Conservation (phyloP, 2,329 filamentous ascomycete species). For the Periglandula ipomoeae region DNA sequence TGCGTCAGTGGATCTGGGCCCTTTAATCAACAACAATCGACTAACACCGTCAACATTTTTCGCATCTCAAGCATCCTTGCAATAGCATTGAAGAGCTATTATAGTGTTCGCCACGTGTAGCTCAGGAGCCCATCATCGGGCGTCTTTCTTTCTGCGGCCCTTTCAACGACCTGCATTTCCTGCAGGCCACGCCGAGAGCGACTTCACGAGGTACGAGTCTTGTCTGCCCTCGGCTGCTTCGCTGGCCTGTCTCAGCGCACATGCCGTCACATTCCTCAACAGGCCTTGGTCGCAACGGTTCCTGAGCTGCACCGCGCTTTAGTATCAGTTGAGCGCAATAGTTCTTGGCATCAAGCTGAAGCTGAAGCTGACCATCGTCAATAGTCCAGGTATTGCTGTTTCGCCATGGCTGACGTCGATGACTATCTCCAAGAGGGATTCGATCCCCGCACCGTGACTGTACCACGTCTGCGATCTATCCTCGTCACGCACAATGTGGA, state of each 20-base stretch:
- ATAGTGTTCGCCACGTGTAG: neutral
- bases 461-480: slow-evolving; percentile 83
- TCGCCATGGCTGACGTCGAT: slow-evolving; percentile 55
- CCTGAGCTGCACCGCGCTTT: neutral
- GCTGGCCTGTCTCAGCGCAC: slow-evolving; percentile 6
- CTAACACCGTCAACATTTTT: neutral
- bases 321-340: neutral
- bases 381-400: neutral
- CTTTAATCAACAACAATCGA: slow-evolving; percentile 9
- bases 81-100: neutral
- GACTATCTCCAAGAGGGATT: slow-evolving; percentile 85
- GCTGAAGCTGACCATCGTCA: slow-evolving; percentile 2
- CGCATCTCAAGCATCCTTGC: slow-evolving; percentile 7
- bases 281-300: neutral
- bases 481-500: slow-evolving; percentile 79
- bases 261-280: neutral
- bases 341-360: neutral
- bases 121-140: neutral
- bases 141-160: slow-evolving; percentile 6
- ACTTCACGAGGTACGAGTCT: neutral
- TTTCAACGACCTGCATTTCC: slow-evolving; percentile 4
- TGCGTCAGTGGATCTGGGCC: slow-evolving; percentile 22
- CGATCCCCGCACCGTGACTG: slow-evolving; percentile 72
- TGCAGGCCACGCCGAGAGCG: neutral
- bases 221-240: slow-evolving; percentile 2